Evolutionary conservation across 768 basidiomycete species (phyloP), one percentile per base, ranked within the genome.

Genomic region (Mrakia blollopis): DNA sequence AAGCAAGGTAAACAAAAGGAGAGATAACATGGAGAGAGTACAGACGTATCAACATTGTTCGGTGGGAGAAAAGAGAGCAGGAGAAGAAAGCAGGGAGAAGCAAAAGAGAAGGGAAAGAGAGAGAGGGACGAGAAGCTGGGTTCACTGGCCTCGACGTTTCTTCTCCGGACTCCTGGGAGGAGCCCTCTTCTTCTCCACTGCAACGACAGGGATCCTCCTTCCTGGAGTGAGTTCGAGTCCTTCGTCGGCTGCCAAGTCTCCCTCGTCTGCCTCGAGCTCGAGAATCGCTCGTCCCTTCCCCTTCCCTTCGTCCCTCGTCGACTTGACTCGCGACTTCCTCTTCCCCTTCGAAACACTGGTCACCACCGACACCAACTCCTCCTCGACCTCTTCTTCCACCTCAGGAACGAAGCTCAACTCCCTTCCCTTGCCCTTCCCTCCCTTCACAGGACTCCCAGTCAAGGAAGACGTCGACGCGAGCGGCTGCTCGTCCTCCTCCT

Each of bases 191-290:
- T 68, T 68, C 62, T 37, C 62, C 32, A 21, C 62, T 10, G 65
- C 37, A 10, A n/a, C 65, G 25, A 23, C 65, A 9, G 23, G 18
- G 18, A 39, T 9, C 39, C 37, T 68, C 65, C 65, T 68, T 6
- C 65, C 65, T 9, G 65, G 65, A n/a, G 65, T 68, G 5, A 68
- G n/a, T 39, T 68, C 65, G 2, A 68, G 37, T 1, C 35, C 21
- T 6, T 68, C 65, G 16, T 39, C 65, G 21, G 39, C 39, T 6
- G n/a, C 11, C 35, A 68, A 39, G n/a, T 68, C 65, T 39, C 65
- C 65, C 65, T 68, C 37, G 25, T 68, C 65, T 23, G 65, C 65
- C 65, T 68, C 65, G 25, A 68, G 65, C 37, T 68, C 65, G 16
- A 68, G 39, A 39, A 68, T 68, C 18, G 65, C 65, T 25, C 65